A percentile compares a stretch with the other conserved stretches of the same genome.
Conservation (phyloP, 306 rosid species). For the Rosa multiflora region DNA sequence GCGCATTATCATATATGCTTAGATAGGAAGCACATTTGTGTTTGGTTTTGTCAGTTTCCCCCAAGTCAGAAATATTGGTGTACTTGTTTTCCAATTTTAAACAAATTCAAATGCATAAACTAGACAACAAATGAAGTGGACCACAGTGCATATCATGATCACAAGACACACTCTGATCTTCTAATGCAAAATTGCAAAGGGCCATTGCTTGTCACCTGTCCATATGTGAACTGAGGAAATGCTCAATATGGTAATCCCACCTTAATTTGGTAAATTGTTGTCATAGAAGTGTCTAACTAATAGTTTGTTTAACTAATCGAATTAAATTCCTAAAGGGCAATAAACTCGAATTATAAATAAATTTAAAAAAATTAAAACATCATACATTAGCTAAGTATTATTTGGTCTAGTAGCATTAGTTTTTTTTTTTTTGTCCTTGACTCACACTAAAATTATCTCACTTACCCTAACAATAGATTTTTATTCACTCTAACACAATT, state of each 20-base stretch:
- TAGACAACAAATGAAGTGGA: conserved; percentile 14
- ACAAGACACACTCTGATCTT: neutral
- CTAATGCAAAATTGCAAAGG: no score
- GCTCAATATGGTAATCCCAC: neutral
- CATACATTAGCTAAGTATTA: no score
- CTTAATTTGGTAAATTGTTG: neutral
- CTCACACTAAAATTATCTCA: no score
- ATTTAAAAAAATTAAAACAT: no score
- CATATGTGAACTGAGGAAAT: neutral
- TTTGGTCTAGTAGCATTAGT: no score
- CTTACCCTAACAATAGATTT: no score
- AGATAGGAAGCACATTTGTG: neutral
- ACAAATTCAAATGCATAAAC: conserved; percentile 11
- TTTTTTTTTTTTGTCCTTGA: no score
- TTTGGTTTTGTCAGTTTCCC: conserved; percentile 13
- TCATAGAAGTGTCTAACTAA: neutral
- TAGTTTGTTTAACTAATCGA: neutral
- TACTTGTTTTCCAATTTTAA: conserved; percentile 14
- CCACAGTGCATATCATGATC: conserved; percentile 7
- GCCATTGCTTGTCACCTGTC: neutral
- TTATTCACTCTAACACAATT: no score
- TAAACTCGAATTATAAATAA: no score
- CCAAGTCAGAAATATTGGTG: conserved; percentile 8
- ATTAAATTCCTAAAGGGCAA: neutral
- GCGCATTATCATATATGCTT: conserved; percentile 19